Conservation (phyloP, 192 early-diverging fungal genomes). For the Gaertneriomyces sp. region DNA sequence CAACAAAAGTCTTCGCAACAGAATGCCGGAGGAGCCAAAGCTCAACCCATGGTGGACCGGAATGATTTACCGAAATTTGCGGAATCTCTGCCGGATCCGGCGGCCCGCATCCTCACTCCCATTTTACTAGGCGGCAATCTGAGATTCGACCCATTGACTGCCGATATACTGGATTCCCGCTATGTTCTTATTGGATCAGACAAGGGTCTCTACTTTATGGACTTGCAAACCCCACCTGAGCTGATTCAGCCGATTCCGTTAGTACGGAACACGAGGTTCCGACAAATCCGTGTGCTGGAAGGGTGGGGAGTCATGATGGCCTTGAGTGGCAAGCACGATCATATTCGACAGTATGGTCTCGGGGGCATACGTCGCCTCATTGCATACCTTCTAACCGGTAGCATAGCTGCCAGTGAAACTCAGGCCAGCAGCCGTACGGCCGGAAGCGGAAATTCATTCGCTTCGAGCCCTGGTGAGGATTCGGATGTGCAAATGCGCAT, state of each 20-base stretch:
- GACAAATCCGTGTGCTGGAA: constrained; percentile 51
- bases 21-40: neutral
- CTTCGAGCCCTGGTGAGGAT: no score
- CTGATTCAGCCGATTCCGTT: constrained; percentile 44
- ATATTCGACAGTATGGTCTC: constrained; percentile 60
- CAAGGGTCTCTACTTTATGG: constrained; percentile 52
- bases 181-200: constrained; percentile 55
- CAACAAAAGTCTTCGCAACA: constrained; percentile 10
- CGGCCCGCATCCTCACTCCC: constrained; percentile 31
- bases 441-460: no score
- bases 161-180: constrained; percentile 50
- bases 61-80: constrained; percentile 10
- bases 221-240: constrained; percentile 31
- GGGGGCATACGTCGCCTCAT: constrained; percentile 54
- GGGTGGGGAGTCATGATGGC: constrained; percentile 59
- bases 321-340: constrained; percentile 57
- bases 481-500: neutral
- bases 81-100: constrained; percentile 18
- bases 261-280: constrained; percentile 56
- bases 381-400: constrained; percentile 40
- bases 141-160: constrained; percentile 42
- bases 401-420: constrained; percentile 21
- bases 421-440: neutral
- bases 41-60: no score
- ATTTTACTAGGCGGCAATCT: constrained; percentile 35